phyloP scores from a whole-genome alignment of 768 basidiomycete species.

The Pisolithus albus region DNA sequence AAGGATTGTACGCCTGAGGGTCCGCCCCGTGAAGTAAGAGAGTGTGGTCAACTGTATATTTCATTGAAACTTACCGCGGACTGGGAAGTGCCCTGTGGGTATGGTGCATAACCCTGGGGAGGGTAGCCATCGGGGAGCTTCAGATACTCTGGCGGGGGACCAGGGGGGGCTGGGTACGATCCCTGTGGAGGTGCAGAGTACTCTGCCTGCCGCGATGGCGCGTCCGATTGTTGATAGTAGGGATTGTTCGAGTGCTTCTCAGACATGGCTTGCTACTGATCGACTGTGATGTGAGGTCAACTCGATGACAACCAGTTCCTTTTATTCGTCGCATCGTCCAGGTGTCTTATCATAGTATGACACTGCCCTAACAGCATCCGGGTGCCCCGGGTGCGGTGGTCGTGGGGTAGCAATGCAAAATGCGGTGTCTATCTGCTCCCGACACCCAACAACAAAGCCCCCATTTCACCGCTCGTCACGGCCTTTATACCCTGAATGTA shows the following conservation, averaged over 20 bases:
- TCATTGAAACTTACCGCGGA: neutral
- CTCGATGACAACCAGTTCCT: neutral
- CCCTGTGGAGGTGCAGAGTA: neutral
- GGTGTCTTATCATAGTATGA: neutral
- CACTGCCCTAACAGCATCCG: no score
- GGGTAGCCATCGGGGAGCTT: conserved; percentile 4
- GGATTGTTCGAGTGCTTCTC: conserved; percentile 16
- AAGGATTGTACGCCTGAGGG: neutral
- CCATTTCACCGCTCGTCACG: neutral
- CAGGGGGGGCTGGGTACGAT: conserved; percentile 1
- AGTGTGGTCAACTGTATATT: neutral
- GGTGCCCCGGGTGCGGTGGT: no score
- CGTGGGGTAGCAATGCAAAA: no score
- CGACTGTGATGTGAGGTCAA: neutral
- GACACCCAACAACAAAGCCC: no score
- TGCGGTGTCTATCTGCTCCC: no score
- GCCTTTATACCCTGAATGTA: neutral
- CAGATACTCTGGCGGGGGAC: conserved; percentile 8
- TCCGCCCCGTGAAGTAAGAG: no score
- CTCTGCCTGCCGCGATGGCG: conserved; percentile 4
- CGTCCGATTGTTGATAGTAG: conserved; percentile 8
- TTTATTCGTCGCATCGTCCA: no score
- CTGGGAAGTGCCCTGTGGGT: neutral
- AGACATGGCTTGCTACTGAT: conserved; percentile 8
- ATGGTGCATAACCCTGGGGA: neutral